Conservation (phyloP, 2,329 filamentous ascomycete genomes). For the Penicillium sp. region DNA sequence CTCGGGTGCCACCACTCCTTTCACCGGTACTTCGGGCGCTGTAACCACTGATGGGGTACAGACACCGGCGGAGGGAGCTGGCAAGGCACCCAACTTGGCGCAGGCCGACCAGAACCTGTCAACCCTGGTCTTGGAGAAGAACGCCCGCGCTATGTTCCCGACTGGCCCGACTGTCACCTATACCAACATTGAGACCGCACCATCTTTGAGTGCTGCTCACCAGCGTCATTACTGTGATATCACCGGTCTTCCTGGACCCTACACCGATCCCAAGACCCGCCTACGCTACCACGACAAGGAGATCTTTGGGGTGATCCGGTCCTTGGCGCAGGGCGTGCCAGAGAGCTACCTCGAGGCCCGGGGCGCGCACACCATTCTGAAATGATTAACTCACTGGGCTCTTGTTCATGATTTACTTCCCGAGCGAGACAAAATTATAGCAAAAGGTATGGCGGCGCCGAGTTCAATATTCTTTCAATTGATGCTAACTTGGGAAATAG, state of each 20-base stretch:
- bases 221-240: conserved; percentile 93
- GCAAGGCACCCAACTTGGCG: conserved; percentile 65
- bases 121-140: conserved; percentile 85
- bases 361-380: conserved; percentile 88
- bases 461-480: too few species aligned
- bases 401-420: neutral
- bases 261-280: conserved; percentile 91
- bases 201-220: conserved; percentile 72
- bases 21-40: conserved; percentile 33
- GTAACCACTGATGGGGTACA: conserved; percentile 41
- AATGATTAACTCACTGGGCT: conserved; percentile 50
- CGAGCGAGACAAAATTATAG: too few species aligned
- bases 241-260: conserved; percentile 85
- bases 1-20: conserved; percentile 72
- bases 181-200: conserved; percentile 93
- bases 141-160: conserved; percentile 46
- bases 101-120: conserved; percentile 84
- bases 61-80: conserved; percentile 47
- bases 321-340: conserved; percentile 73
- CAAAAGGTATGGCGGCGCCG: too few species aligned
- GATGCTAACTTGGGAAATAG: too few species aligned
- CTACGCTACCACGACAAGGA: conserved; percentile 91
- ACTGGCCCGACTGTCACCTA: conserved; percentile 76
- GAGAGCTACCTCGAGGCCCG: conserved; percentile 88
- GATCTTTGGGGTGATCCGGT: conserved; percentile 79